Conservation (phyloP, 78 protist genomes). For the Dictyostelium citrinum region DNA sequence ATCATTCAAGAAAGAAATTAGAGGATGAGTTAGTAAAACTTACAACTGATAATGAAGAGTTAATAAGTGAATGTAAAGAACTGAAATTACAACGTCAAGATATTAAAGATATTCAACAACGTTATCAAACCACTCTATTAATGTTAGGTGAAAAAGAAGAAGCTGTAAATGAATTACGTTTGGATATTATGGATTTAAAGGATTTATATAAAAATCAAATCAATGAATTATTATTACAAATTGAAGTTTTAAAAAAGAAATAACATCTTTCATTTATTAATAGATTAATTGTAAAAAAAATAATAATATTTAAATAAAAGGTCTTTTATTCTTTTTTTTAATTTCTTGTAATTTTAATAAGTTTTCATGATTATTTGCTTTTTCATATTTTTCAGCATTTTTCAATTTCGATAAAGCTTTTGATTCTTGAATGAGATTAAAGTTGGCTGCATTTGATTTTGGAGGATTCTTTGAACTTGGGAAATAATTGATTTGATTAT, state of each 20-base stretch:
- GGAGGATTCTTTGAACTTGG: neutral
- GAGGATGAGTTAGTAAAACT: slow-evolving; percentile 69
- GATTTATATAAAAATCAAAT: slow-evolving; percentile 66
- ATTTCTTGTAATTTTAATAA: slow-evolving; percentile 30
- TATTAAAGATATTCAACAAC: slow-evolving; percentile 30
- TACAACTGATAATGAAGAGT: slow-evolving; percentile 44
- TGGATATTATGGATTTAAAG: slow-evolving; percentile 78
- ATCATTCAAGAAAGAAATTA: slow-evolving; percentile 42
- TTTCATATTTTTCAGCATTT: slow-evolving; percentile 4
- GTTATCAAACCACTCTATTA: slow-evolving; percentile 46
- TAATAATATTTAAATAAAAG: slow-evolving; percentile 24
- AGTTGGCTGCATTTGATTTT: neutral
- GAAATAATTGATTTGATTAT: neutral
- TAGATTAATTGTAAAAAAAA: neutral
- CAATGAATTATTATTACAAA: slow-evolving; percentile 40
- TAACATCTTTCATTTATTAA: no score
- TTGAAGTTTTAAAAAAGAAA: slow-evolving; percentile 46
- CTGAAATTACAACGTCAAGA: slow-evolving; percentile 15
- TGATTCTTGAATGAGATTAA: neutral
- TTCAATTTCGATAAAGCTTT: neutral
- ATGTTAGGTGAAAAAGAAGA: slow-evolving; percentile 82
- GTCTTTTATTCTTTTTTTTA: slow-evolving; percentile 37
- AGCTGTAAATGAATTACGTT: slow-evolving; percentile 49
- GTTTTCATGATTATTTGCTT: slow-evolving; percentile 18
- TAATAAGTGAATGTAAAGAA: slow-evolving; percentile 64